Evolutionary conservation across 2,329 filamentous ascomycete genomes (phyloP), one percentile per base, ranked within the genome.

Genomic region (Sclerotinia sclerotiorum): DNA sequence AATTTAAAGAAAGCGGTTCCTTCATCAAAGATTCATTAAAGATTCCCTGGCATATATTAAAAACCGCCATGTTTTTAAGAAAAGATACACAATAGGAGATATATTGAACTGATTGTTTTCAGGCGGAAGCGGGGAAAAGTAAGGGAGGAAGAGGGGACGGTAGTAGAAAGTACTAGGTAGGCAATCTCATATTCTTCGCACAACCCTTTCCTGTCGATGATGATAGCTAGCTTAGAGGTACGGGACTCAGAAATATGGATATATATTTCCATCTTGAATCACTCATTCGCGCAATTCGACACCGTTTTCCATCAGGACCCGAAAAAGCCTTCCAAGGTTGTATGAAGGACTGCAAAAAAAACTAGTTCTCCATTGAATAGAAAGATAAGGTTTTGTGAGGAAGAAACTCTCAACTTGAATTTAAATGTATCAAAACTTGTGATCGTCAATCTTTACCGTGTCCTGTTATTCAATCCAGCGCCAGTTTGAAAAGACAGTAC

Each of bases 401-500:
- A n/a, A 51, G 17, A 5, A 42, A 27, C 21, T 39, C 46, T 10
- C 29, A 51, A 62, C 46, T 51, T 24, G 60, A 2, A 51, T 51
- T 51, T 51, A 19, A 39, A 51, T 13, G 29, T 62, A 39, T 51
- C 46, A 51, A 51, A 62, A 21, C 8, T 51, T 15, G 24, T 7
- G 5, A 39, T 27, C 35, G 29, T 24, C 60, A 39, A 62, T 51
- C 46, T 62, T 49, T 19, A 62, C 60, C 60, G 27, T 24, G 19
- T 29, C 60, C 21, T 46, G 39, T 51, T 39, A 27, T 62, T 39
- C 32, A 62, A 27, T 15, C 15, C 46, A 27, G 60, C 60, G 32
- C 60, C 60, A 39, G 51, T 51, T 13, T 51, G 29, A 24, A 51
- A 51, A 62, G 21, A 39, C 29, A 27, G 48, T 62, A 27, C 46